Conservation (phyloP, 345 rosid genomes). For the Boechera stricta region DNA sequence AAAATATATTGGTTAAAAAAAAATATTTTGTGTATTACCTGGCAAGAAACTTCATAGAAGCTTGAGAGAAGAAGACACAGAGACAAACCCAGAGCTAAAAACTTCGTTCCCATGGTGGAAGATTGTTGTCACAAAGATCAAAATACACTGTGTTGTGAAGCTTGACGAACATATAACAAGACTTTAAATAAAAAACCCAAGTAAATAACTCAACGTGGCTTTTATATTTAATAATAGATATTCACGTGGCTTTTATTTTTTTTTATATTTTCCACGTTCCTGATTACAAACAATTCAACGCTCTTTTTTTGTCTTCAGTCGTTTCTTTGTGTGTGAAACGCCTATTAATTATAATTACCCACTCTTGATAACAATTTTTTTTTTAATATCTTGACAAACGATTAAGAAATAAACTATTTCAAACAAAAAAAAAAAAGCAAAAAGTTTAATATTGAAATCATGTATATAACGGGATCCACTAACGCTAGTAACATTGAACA, state of each 20-base stretch:
- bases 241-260: conserved; percentile 41
- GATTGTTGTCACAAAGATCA: conserved; percentile 25
- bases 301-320: neutral
- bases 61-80: conserved; percentile 35
- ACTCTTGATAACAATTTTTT: neutral
- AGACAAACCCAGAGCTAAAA: conserved; percentile 43
- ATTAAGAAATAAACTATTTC: neutral
- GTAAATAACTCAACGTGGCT: conserved; percentile 32
- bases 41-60: conserved; percentile 42
- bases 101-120: conserved; percentile 36
- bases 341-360: neutral
- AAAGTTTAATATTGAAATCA: neutral
- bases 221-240: conserved; percentile 23
- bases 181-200: conserved; percentile 26
- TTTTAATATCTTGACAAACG: neutral
- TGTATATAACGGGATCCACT: neutral
- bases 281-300: conserved; percentile 17
- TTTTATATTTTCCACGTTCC: conserved; percentile 14
- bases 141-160: conserved; percentile 18
- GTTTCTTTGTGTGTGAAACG: neutral
- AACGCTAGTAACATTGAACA: neutral
- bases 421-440: neutral
- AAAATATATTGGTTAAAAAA: neutral
- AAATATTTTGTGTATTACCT: conserved; percentile 30
- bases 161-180: neutral